Base-by-base conservation (phyloP, 2,329 filamentous ascomycete genomes). In the Teratosphaeria destructans region DNA sequence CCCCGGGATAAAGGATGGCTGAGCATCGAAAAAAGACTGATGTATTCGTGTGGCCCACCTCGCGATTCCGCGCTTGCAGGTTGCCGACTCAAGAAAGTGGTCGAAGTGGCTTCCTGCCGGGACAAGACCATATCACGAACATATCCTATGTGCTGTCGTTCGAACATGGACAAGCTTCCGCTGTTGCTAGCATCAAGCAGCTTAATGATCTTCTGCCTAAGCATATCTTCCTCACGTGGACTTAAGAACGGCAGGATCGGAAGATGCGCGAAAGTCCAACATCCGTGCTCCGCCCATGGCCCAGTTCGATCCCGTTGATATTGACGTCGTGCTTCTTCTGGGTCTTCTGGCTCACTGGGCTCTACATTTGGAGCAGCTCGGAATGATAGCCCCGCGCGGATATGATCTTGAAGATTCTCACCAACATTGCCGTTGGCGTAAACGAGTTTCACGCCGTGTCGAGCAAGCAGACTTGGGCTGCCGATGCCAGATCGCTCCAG, bases 401-500 rank as follows among this genome's bases (percentile, higher is more conserved):
- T 57, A 35, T 71, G 69, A 52, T 72, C 70, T 55, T 70, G 68
- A 27, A 71, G 61, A 52, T 69, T 67, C 39, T 67, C 63, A 8
- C 70, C 69, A 1, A 72, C 68, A 35, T 61, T 62, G 1, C 63
- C 61, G 34, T 65, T 64, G 32, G 65, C 61, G 12, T 69, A 57
- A 16, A 66, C 60, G 11, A 65, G 54, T 35, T 62, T 59, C 49
- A 68, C 65, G 12, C 58, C 53, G 35, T 53, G 56, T 35, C 79
- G 63, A 0, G 77, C 73, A 5, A 64, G 58, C 47, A 59, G n/a
- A 1, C 16, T 19, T 19, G 47, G 14, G 26, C 56, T 34, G 1
- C 83, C 84, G 29, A 86, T 76, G 0, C 84, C 84, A 0, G 82
- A 85, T 1, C 85, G 73, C 62, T 86, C 83, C 12, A 81, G 76